Evolutionary conservation across 345 rosid species (phyloP).

Genomic region (Lenwebbia sp.): DNA sequence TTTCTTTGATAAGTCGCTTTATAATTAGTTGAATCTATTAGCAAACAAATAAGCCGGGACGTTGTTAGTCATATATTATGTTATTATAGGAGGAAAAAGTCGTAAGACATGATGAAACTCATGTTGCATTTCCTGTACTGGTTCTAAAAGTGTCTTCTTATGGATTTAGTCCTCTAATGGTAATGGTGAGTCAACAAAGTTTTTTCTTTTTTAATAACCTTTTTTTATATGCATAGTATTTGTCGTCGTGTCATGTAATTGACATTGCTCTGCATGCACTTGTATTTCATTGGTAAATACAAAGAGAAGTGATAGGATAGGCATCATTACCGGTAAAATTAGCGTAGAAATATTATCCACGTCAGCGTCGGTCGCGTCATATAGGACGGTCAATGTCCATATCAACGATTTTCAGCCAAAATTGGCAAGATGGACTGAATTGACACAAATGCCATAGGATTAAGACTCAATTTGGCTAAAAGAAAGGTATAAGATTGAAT

Average conservation of each 20-base stretch:
- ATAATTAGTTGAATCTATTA: neutral
- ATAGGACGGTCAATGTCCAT: no score
- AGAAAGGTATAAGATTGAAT: no score
- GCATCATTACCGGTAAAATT: neutral
- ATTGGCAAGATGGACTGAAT: no score
- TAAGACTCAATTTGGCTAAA: no score
- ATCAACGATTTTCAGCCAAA: no score
- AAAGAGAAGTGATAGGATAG: neutral
- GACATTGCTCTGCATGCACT: neutral
- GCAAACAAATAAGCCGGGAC: neutral
- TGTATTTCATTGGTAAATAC: neutral
- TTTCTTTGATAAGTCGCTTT: neutral
- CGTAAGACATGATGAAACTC: neutral
- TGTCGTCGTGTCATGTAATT: neutral
- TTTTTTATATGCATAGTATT: neutral
- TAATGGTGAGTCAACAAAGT: neutral
- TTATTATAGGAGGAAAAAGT: neutral
- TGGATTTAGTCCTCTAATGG: neutral
- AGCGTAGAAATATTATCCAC: neutral
- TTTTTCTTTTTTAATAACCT: neutral
- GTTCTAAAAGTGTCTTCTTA: neutral
- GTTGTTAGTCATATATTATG: neutral
- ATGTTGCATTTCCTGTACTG: neutral
- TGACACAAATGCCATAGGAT: no score
- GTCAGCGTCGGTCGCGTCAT: no score